Conservation (phyloP, 768 basidiomycete species). For the Boletus speciosus region DNA sequence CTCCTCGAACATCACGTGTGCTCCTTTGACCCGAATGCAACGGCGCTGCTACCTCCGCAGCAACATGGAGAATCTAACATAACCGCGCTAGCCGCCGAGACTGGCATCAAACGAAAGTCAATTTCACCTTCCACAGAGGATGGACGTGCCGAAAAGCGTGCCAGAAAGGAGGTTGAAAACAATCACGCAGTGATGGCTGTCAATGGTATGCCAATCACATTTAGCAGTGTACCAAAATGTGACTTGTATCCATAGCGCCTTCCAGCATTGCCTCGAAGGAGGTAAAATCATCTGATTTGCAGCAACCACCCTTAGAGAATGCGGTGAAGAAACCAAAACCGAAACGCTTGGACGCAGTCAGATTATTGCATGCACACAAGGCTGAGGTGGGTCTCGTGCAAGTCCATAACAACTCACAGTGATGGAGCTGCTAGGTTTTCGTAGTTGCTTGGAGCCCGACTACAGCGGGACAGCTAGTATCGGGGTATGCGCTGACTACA, state of each 20-base stretch:
- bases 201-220: constrained; percentile 34
- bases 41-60: constrained; percentile 14
- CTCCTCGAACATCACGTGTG: constrained; percentile 75
- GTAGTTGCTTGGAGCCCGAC: constrained; percentile 78
- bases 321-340: constrained; percentile 33
- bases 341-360: constrained; percentile 39
- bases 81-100: constrained; percentile 16
- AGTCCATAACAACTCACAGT: constrained; percentile 5
- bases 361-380: constrained; percentile 55
- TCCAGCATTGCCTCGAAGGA: constrained; percentile 17
- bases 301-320: constrained; percentile 19
- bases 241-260: constrained; percentile 13
- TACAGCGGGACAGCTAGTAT: constrained; percentile 55
- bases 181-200: constrained; percentile 33
- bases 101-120: constrained; percentile 50
- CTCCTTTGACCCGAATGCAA: constrained; percentile 44
- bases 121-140: constrained; percentile 41
- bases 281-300: constrained; percentile 15
- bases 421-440: constrained; percentile 57
- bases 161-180: constrained; percentile 49
- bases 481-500: constrained; percentile 50
- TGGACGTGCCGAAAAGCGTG: constrained; percentile 61
- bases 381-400: constrained; percentile 45
- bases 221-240: constrained; percentile 20
- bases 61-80: constrained; percentile 11